A percentile compares a stretch with the other conserved stretches of the same genome.
phyloP scores from a whole-genome alignment of 768 basidiomycete species.

The Zangia roseola region DNA sequence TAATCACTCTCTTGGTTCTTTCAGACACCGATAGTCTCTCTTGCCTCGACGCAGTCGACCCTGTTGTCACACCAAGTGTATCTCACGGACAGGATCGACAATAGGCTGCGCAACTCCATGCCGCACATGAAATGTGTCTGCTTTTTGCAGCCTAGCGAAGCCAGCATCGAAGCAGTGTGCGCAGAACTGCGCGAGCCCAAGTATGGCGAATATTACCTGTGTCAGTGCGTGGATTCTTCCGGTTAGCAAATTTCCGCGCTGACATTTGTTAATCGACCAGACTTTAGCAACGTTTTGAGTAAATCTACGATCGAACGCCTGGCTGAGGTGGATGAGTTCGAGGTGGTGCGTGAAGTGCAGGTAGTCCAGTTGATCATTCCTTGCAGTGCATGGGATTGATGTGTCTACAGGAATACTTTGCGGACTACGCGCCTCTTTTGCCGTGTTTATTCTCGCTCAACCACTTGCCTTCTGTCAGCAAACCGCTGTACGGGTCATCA shows the following conservation, averaged over 20 bases:
- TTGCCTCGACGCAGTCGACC: slow-evolving; percentile 91
- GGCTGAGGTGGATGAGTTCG: slow-evolving; percentile 93
- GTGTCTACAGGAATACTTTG: slow-evolving; percentile 84
- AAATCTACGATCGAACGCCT: slow-evolving; percentile 90
- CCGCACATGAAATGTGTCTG: slow-evolving; percentile 97
- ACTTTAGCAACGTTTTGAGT: slow-evolving; percentile 92
- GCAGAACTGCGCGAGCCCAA: slow-evolving; percentile 85
- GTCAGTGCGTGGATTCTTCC: slow-evolving; percentile 81
- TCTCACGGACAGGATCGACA: slow-evolving; percentile 96
- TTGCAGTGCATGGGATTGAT: slow-evolving; percentile 1
- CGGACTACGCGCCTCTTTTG: slow-evolving; percentile 88
- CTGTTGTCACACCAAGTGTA: slow-evolving; percentile 96
- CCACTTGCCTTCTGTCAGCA: slow-evolving; percentile 58
- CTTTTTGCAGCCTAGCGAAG: slow-evolving; percentile 81
- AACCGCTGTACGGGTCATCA: slow-evolving; percentile 70
- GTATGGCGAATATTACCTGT: slow-evolving; percentile 98
- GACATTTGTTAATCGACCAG: slow-evolving; percentile 40
- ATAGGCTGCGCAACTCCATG: slow-evolving; percentile 86
- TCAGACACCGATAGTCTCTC: slow-evolving; percentile 94
- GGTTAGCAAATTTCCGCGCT: slow-evolving; percentile 16
- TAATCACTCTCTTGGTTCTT: slow-evolving; percentile 7
- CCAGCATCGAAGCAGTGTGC: slow-evolving; percentile 80
- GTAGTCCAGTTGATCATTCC: slow-evolving; percentile 40
- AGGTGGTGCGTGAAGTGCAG: slow-evolving; percentile 96
- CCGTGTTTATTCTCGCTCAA: slow-evolving; percentile 88